A percentile compares a stretch with the other conserved stretches of the same genome.
Evolutionary conservation across 805 yeast species (phyloP).

Genomic region (Suhomyces sp.): DNA sequence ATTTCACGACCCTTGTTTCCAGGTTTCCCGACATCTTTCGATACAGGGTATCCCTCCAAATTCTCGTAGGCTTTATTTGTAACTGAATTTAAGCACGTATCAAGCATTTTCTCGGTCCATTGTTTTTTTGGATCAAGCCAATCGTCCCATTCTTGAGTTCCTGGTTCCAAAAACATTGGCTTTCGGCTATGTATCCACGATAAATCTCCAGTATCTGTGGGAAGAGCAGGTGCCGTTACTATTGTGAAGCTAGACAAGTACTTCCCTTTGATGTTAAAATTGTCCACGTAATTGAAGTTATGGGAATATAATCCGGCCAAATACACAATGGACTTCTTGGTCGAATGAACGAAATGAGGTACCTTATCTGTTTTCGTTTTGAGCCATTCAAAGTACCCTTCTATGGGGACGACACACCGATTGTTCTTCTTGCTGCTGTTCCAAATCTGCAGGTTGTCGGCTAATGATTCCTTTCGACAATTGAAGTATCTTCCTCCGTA

Average conservation of each 20-base stretch:
- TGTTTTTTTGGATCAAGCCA: slow-evolving; percentile 57
- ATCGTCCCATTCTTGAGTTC: slow-evolving; percentile 50
- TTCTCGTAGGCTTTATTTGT: slow-evolving; percentile 29
- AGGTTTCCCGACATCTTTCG: slow-evolving; percentile 63
- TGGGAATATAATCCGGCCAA: slow-evolving; percentile 54
- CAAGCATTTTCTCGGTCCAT: slow-evolving; percentile 42
- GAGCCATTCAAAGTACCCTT: slow-evolving; percentile 88
- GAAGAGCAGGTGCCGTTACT: slow-evolving; percentile 64
- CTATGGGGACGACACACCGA: slow-evolving; percentile 75
- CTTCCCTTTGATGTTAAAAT: slow-evolving; percentile 15
- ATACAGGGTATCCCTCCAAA: slow-evolving; percentile 57
- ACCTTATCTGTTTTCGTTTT: slow-evolving; percentile 39
- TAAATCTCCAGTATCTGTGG: slow-evolving; percentile 46
- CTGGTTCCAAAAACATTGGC: slow-evolving; percentile 70
- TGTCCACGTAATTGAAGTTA: slow-evolving; percentile 28
- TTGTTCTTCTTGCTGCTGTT: slow-evolving; percentile 41
- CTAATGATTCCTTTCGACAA: slow-evolving; percentile 66
- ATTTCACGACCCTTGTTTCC: slow-evolving; percentile 46
- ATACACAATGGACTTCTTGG: slow-evolving; percentile 53
- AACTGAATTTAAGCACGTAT: slow-evolving; percentile 37
- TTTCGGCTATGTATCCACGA: slow-evolving; percentile 74
- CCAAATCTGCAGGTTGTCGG: slow-evolving; percentile 57
- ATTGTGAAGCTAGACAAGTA: slow-evolving; percentile 59
- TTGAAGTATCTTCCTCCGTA: slow-evolving; percentile 60
- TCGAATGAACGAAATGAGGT: slow-evolving; percentile 67